These are phyloP conservation scores for Saturnispora sekii DNA, from an alignment of 805 yeast species.

Conservation along the genomic window DNA sequence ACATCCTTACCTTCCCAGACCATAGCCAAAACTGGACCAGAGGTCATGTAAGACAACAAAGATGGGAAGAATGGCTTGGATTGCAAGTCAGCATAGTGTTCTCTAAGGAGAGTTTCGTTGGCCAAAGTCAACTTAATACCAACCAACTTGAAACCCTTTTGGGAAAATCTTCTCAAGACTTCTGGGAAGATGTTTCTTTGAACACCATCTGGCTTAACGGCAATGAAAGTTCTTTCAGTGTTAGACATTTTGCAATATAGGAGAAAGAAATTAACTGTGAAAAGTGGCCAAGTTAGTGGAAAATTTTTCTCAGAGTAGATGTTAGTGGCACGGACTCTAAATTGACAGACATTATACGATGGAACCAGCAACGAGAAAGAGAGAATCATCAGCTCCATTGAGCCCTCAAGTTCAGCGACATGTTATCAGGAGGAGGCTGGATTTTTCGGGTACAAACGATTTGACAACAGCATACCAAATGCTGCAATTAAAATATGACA, in stretches of 20 bases:
- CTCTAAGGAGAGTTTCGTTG: constrained; percentile 75
- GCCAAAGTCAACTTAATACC: constrained; percentile 89
- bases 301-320: not conserved
- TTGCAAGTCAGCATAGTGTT: constrained; percentile 94
- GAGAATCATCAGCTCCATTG: constrained; percentile 3
- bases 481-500: not conserved
- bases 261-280: not conserved
- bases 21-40: constrained; percentile 98
- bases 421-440: not conserved
- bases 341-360: not conserved
- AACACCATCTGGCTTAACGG: constrained; percentile 98
- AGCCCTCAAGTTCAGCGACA: constrained; percentile 1
- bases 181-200: constrained; percentile 94
- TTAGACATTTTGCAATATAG: constrained; percentile 35
- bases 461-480: not conserved
- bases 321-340: not conserved
- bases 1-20: constrained; percentile 99
- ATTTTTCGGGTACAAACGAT: not conserved
- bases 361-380: not conserved
- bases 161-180: constrained; percentile 88
- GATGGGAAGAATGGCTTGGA: constrained; percentile 98
- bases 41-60: constrained; percentile 88
- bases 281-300: not conserved
- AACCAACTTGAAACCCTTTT: constrained; percentile 96
- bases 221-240: constrained; percentile 85